Evolutionary conservation across 306 rosid genomes (phyloP), one percentile per base, ranked within the genome.

Genomic region (Lithocarpus polystachyus): DNA sequence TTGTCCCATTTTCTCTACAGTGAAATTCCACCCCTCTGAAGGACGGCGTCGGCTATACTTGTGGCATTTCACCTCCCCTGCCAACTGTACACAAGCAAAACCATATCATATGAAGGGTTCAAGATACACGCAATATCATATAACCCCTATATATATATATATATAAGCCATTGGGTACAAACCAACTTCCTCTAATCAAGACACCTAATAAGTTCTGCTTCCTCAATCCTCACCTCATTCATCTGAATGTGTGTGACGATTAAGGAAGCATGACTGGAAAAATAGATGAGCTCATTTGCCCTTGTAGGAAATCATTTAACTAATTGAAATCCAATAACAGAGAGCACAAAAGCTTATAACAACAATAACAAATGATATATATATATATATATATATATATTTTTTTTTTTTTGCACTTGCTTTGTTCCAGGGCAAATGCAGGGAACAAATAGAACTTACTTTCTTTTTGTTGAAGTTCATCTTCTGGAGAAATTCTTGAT

Each of bases 391-490:
- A 48, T 45, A 12, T 13, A 60, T n/a, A n/a, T n/a, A n/a, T n/a
- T n/a, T n/a, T 56, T 19, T 29, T 11, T 35, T 35, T 23, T 77
- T 23, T 57, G 60, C 68, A 4, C 43, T 37, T 76, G 71, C 10
- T 31, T 59, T 71, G 26, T 35, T 19, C 56, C 56, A 68, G 35
- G 52, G 60, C 15, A 75, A 65, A 52, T 64, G 35, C 22, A 57
- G 1, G 67, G 51, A 54, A 45, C 59, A 20, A 18, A 53, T 4
- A 65, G 45, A 80, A 83, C 99, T 91, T 80, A 92, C 99, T 88
- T 92, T 95, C 92, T 80, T 91, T 85, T 90, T 92, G 87, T 92
- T 92, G 92, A 92, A 92, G 77, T 95, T 90, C 92, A 92, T 78
- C 87, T 74, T 91, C 81, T 85, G 88, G 40, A 95, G 92, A 75